These are phyloP conservation scores for Lactarius pseudohatsudake DNA, from an alignment of 768 basidiomycete genomes.

Conservation along the genomic window DNA sequence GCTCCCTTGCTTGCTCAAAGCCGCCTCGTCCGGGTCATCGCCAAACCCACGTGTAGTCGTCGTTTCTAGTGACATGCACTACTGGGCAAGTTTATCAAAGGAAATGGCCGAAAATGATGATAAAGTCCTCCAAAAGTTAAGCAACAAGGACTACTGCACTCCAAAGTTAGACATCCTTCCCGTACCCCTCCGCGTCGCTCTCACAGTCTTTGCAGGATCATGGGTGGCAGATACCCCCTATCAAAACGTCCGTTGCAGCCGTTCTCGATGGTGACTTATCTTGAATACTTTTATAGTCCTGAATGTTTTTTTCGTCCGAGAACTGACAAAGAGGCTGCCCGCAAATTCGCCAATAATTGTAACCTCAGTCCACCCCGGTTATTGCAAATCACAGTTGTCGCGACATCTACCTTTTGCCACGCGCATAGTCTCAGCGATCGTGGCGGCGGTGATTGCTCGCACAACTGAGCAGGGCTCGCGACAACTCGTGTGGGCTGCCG, in stretches of 20 bases:
- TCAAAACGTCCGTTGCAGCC: conserved; percentile 21
- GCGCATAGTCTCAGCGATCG: neutral
- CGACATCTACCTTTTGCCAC: conserved; percentile 1
- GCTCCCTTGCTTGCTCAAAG: conserved; percentile 23
- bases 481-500: conserved; percentile 24
- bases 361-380: conserved; percentile 22
- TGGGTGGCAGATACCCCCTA: conserved; percentile 14
- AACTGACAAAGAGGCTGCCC: conserved; percentile 26
- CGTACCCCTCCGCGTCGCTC: neutral
- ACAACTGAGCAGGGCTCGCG: conserved; percentile 21
- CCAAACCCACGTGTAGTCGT: conserved; percentile 24
- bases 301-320: conserved; percentile 24
- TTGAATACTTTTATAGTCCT: conserved; percentile 12
- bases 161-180: conserved; percentile 7
- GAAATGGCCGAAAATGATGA: conserved; percentile 15
- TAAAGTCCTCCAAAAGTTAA: conserved; percentile 14
- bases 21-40: conserved; percentile 18
- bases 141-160: conserved; percentile 19
- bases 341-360: conserved; percentile 24
- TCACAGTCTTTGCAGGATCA: conserved; percentile 5
- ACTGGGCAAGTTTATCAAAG: conserved; percentile 2
- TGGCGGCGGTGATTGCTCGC: conserved; percentile 1
- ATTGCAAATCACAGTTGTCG: conserved; percentile 21
- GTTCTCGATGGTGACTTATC: neutral
- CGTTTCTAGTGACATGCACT: conserved; percentile 25